A percentile compares a stretch with the other conserved stretches of the same genome.
Conservation (phyloP, 148 eudicot genomes). For the Spergularia bocconei region DNA sequence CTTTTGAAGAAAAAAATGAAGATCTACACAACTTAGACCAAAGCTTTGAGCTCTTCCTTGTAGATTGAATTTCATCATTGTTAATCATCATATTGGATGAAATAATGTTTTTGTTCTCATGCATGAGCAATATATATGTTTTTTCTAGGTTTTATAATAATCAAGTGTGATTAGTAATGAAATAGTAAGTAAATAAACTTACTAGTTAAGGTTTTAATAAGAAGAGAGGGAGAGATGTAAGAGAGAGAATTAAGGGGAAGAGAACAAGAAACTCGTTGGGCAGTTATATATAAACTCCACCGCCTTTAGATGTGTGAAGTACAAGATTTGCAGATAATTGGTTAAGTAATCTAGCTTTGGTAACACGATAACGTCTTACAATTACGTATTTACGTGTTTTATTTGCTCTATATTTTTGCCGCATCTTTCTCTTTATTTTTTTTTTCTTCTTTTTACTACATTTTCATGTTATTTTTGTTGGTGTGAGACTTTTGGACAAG, state of each 20-base stretch:
- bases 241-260: constrained; percentile 18
- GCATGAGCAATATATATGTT: no score
- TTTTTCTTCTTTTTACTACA: neutral
- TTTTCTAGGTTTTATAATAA: neutral
- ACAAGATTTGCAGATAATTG: neutral
- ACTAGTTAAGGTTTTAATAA: constrained; percentile 6
- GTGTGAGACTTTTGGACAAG: constrained; percentile 17
- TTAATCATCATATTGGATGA: constrained; percentile 9
- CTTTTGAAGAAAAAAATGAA: constrained; percentile 18
- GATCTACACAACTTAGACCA: constrained; percentile 30
- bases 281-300: constrained; percentile 11
- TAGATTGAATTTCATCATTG: neutral
- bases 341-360: constrained; percentile 20
- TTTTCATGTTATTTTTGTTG: neutral
- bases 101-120: constrained; percentile 8
- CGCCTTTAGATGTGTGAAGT: constrained; percentile 14
- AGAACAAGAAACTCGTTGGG: constrained; percentile 27
- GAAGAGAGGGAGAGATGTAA: neutral
- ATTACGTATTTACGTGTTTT: constrained; percentile 13
- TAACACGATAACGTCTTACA: constrained; percentile 28
- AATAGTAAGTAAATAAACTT: neutral
- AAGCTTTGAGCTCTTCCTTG: constrained; percentile 20
- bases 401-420: neutral
- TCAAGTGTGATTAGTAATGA: neutral
- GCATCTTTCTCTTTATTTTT: neutral